These are phyloP conservation scores for Vitis cinerea DNA, from an alignment of 164 flowering plant species.

Conservation along the genomic window DNA sequence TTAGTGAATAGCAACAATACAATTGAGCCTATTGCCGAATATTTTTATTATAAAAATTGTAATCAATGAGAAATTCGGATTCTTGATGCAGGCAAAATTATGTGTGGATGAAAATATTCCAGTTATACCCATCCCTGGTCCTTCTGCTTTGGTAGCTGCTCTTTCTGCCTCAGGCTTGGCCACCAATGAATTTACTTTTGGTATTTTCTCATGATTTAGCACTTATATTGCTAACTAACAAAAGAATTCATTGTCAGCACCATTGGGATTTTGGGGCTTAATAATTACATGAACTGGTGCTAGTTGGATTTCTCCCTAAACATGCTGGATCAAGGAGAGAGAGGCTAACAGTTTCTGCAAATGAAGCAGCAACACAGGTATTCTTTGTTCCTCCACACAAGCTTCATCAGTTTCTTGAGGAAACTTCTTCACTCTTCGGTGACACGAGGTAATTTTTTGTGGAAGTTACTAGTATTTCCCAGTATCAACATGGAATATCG, in stretches of 20 bases:
- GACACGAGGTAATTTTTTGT: slow-evolving; percentile 50
- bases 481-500: not conserved
- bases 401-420: slow-evolving; percentile 79
- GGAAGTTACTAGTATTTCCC: not conserved
- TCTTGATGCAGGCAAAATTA: slow-evolving; percentile 60
- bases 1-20: not conserved
- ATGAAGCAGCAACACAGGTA: slow-evolving; percentile 72
- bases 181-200: slow-evolving; percentile 83
- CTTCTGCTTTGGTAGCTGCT: slow-evolving; percentile 82
- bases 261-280: not conserved
- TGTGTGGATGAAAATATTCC: slow-evolving; percentile 73
- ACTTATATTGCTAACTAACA: not conserved
- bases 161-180: slow-evolving; percentile 90
- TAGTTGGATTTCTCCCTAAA: slow-evolving; percentile 95
- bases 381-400: slow-evolving; percentile 98
- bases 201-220: slow-evolving; percentile 38
- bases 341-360: slow-evolving; percentile 68
- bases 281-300: slow-evolving; percentile 14
- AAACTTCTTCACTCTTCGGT: slow-evolving; percentile 54
- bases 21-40: not conserved
- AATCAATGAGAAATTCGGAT: not conserved
- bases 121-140: slow-evolving; percentile 90
- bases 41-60: not conserved
- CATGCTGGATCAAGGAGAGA: slow-evolving; percentile 67
- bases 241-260: not conserved